A percentile compares a stretch with the other conserved stretches of the same genome.
These are phyloP conservation scores for Elongisporangium undulatum DNA, from an alignment of 352 stramenopile species.

Conservation along the genomic window DNA sequence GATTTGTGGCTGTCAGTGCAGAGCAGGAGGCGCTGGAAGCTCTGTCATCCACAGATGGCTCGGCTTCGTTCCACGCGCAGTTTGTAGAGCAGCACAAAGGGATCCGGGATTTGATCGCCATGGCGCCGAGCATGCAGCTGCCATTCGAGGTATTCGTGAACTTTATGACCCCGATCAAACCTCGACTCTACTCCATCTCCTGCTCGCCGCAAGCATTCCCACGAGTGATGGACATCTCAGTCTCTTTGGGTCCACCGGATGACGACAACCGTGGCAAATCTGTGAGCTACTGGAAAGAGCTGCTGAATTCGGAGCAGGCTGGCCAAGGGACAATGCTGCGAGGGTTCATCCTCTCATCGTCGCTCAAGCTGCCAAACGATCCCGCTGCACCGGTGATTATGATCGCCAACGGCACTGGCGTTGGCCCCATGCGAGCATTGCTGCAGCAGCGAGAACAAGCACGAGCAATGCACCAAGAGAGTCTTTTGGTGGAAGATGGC, in stretches of 20 bases:
- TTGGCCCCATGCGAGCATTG: slow-evolving; percentile 85
- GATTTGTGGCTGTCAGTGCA: slow-evolving; percentile 31
- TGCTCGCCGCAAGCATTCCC: slow-evolving; percentile 73
- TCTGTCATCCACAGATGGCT: slow-evolving; percentile 60
- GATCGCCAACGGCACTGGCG: slow-evolving; percentile 90
- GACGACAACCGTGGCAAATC: neutral
- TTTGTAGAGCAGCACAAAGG: slow-evolving; percentile 71
- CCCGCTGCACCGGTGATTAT: slow-evolving; percentile 80
- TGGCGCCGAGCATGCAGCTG: slow-evolving; percentile 42
- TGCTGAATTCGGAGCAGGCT: neutral
- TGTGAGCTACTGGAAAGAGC: neutral
- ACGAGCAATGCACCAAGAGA: too few relatives aligned
- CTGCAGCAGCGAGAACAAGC: slow-evolving; percentile 26
- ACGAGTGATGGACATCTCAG: slow-evolving; percentile 81
- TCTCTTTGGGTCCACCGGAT: slow-evolving; percentile 71
- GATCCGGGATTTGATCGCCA: slow-evolving; percentile 73
- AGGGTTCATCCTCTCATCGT: slow-evolving; percentile 86
- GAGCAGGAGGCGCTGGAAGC: slow-evolving; percentile 42
- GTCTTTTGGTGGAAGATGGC: neutral
- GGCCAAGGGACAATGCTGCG: slow-evolving; percentile 10
- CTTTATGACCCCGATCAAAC: slow-evolving; percentile 81
- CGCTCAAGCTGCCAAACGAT: slow-evolving; percentile 86
- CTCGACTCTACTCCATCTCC: slow-evolving; percentile 93
- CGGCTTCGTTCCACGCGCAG: slow-evolving; percentile 71
- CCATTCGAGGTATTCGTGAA: slow-evolving; percentile 75